Conservation (phyloP, 805 yeast genomes). For the Metschnikowia cerradonensis region DNA sequence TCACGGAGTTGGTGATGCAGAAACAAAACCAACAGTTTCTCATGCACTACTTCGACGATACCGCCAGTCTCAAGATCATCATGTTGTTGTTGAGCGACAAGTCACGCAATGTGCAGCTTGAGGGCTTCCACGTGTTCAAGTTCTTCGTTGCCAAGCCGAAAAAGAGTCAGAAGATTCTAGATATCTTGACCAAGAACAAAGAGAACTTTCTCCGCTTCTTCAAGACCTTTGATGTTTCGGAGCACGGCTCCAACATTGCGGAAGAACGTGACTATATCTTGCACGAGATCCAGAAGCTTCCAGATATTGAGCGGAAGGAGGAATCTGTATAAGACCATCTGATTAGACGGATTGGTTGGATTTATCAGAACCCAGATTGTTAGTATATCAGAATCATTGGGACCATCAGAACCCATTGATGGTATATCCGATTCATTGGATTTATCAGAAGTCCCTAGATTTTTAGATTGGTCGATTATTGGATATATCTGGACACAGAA, state of each 20-base stretch:
- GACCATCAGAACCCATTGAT: too few relatives aligned
- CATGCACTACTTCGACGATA: constrained; percentile 71
- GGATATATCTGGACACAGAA: too few relatives aligned
- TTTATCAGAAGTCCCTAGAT: too few relatives aligned
- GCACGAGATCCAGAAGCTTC: constrained; percentile 66
- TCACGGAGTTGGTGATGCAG: constrained; percentile 67
- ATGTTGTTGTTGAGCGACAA: constrained; percentile 87
- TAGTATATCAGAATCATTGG: too few relatives aligned
- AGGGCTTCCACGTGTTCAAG: constrained; percentile 90
- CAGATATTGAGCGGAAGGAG: constrained; percentile 45
- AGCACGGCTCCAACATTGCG: constrained; percentile 60
- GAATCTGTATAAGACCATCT: background rate
- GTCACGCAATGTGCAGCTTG: constrained; percentile 82
- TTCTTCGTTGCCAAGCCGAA: constrained; percentile 95
- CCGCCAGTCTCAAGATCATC: constrained; percentile 77
- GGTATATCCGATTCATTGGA: too few relatives aligned
- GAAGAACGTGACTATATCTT: constrained; percentile 82
- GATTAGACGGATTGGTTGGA: too few relatives aligned
- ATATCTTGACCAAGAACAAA: constrained; percentile 79
- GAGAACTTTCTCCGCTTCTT: constrained; percentile 70
- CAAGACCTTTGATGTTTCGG: constrained; percentile 57
- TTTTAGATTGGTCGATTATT: too few relatives aligned
- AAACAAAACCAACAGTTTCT: constrained; percentile 69
- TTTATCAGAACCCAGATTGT: too few relatives aligned
- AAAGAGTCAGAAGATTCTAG: constrained; percentile 73